phyloP scores from a whole-genome alignment of 2,329 filamentous ascomycete genomes.

The Fusarium zealandicum region DNA sequence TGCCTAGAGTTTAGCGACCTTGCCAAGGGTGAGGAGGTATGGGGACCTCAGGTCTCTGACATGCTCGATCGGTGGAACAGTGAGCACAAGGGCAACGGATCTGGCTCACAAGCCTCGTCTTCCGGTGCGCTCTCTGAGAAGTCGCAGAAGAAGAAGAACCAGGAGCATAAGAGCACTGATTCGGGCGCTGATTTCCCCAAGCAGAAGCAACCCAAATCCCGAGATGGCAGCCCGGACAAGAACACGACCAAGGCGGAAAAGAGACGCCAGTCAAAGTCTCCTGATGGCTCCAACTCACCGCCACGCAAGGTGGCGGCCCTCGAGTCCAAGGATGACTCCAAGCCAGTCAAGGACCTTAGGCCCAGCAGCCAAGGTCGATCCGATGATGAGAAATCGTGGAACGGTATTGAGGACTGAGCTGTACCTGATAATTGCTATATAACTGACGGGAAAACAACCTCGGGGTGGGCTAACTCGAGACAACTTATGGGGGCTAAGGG shows the following conservation, averaged over 20 bases:
- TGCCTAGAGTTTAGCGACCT: conserved; percentile 83
- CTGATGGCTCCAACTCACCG: conserved; percentile 30
- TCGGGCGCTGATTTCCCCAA: conserved; percentile 12
- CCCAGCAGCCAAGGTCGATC: conserved; percentile 32
- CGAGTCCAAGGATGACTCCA: conserved; percentile 27
- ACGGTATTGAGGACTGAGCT: conserved; percentile 50
- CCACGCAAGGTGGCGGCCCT: conserved; percentile 44
- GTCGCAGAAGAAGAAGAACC: conserved; percentile 31
- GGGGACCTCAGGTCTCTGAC: conserved; percentile 74
- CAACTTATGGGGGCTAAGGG: background rate
- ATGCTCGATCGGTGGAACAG: conserved; percentile 56
- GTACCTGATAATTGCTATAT: background rate
- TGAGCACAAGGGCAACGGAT: conserved; percentile 41
- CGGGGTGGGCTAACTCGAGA: background rate
- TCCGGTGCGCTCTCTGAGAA: conserved; percentile 35
- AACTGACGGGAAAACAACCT: background rate
- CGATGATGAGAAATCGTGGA: conserved; percentile 54
- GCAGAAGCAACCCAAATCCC: conserved; percentile 24
- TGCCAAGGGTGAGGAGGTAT: conserved; percentile 77
- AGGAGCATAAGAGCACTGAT: conserved; percentile 13
- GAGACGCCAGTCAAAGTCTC: conserved; percentile 42
- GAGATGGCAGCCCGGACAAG: conserved; percentile 2
- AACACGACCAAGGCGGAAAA: conserved; percentile 38
- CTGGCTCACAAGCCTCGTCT: conserved; percentile 19
- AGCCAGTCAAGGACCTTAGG: conserved; percentile 24